These are phyloP conservation scores for Phenoliferia sp. DNA, from an alignment of 1,284 basidiomycete species.

Conservation along the genomic window DNA sequence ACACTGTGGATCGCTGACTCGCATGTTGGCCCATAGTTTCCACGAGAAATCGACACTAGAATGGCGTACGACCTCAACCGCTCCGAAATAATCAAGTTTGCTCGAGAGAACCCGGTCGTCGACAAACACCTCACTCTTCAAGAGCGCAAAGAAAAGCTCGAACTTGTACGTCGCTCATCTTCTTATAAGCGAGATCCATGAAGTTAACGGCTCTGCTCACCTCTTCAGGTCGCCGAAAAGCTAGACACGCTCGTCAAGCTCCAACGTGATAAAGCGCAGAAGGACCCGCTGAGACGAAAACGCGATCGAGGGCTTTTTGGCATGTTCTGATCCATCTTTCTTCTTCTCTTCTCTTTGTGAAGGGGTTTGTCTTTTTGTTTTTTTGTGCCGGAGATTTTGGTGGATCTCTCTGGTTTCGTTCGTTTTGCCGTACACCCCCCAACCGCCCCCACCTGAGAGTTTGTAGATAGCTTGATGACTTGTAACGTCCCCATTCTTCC, in stretches of 20 bases:
- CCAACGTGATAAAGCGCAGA: slow-evolving; percentile 39
- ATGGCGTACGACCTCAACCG: slow-evolving; percentile 87
- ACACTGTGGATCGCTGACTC: neutral
- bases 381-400: too few species aligned
- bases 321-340: slow-evolving; percentile 33
- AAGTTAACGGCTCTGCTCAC: neutral
- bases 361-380: neutral
- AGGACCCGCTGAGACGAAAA: slow-evolving; percentile 9
- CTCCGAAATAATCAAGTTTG: slow-evolving; percentile 79
- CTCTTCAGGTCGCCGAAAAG: slow-evolving; percentile 39
- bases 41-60: slow-evolving; percentile 93
- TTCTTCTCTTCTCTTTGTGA: too few species aligned
- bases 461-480: too few species aligned
- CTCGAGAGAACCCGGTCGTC: slow-evolving; percentile 86
- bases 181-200: neutral
- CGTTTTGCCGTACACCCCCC: too few species aligned
- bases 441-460: too few species aligned
- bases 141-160: slow-evolving; percentile 94
- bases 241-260: slow-evolving; percentile 42
- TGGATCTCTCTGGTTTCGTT: too few species aligned
- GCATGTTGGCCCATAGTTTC: slow-evolving; percentile 59
- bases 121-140: slow-evolving; percentile 88
- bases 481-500: too few species aligned
- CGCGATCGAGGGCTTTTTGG: slow-evolving; percentile 24
- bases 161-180: slow-evolving; percentile 57